Conservation (phyloP, 2,329 filamentous ascomycete species). For the Parastagonospora nodorum region DNA sequence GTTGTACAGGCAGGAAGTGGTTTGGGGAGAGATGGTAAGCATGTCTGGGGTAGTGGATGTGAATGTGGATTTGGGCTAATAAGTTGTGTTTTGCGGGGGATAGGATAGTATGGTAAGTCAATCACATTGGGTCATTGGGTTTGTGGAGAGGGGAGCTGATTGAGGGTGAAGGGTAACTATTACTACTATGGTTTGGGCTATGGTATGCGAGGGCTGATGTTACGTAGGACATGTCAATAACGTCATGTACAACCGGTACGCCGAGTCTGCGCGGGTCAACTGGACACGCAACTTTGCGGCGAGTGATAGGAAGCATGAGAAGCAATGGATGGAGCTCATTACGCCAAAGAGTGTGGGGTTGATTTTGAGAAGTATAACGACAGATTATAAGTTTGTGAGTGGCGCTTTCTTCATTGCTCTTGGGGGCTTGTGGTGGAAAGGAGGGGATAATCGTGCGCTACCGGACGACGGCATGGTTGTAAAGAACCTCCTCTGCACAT, state of each 20-base stretch:
- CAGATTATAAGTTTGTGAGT: conserved; percentile 86
- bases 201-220: conserved; percentile 19
- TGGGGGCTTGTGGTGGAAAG: no score
- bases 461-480: neutral
- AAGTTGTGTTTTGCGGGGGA: conserved; percentile 19
- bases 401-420: neutral
- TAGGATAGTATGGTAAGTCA: conserved; percentile 61
- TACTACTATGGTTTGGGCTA: conserved; percentile 8
- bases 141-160: conserved; percentile 8
- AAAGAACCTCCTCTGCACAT: neutral
- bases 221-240: conserved; percentile 79
- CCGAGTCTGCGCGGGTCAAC: conserved; percentile 79
- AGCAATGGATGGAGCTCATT: conserved; percentile 72
- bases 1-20: conserved; percentile 69
- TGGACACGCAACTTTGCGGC: conserved; percentile 74
- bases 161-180: conserved; percentile 12
- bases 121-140: neutral
- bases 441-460: neutral
- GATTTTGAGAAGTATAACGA: conserved; percentile 78
- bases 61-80: conserved; percentile 26
- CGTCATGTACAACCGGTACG: conserved; percentile 80
- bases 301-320: conserved; percentile 64
- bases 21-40: conserved; percentile 84
- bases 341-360: conserved; percentile 70
- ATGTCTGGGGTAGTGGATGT: neutral